Conservation (phyloP, 148 eudicot species). For the Rhododendron henanense region DNA sequence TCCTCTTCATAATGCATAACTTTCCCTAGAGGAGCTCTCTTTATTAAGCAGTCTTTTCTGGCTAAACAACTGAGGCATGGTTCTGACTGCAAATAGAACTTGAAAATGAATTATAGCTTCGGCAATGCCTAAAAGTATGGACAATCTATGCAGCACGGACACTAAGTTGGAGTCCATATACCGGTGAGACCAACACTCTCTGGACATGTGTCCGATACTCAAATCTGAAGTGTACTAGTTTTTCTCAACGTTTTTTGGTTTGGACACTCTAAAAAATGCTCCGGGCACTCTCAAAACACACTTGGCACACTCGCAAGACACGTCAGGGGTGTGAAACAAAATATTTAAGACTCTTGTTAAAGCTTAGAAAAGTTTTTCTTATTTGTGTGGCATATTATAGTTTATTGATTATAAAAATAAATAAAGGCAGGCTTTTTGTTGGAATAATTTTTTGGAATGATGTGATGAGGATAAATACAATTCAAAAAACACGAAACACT, state of each 20-base stretch:
- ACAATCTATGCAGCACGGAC: neutral
- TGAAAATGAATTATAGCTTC: neutral
- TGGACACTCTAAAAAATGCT: neutral
- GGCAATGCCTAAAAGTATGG: neutral
- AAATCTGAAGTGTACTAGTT: neutral
- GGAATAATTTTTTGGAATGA: too few species aligned
- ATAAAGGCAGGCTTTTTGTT: too few species aligned
- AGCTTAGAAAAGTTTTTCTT: too few species aligned
- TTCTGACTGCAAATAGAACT: neutral
- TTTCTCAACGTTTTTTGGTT: neutral
- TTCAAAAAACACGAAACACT: neutral
- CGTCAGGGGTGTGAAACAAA: neutral
- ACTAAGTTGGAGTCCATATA: neutral
- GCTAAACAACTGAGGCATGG: neutral
- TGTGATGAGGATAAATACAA: too few species aligned
- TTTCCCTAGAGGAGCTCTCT: neutral
- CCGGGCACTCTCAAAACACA: neutral
- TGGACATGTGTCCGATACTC: too few species aligned
- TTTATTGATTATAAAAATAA: too few species aligned
- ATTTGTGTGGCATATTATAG: too few species aligned
- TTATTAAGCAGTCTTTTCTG: neutral
- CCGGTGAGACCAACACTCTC: neutral
- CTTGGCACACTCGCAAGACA: neutral
- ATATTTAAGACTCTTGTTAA: neutral
- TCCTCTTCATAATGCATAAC: neutral